Evolutionary conservation across 805 yeast species (phyloP).

Genomic region (Saccharomycopsis olivae): DNA sequence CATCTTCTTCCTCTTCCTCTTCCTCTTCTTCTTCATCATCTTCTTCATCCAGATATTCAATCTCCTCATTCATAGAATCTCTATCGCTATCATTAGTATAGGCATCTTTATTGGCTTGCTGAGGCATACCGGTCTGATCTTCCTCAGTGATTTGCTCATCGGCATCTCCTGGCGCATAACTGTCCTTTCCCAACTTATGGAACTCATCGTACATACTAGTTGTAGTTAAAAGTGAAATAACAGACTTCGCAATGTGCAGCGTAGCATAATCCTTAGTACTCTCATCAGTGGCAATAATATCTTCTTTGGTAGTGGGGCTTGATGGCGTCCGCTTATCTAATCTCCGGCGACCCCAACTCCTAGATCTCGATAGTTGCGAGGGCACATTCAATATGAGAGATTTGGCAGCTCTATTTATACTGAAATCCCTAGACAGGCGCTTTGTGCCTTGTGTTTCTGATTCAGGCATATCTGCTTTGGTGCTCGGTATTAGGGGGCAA

Average conservation of each 20-base stretch:
- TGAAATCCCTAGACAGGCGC: too few relatives aligned
- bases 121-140: too few relatives aligned
- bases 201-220: conserved; percentile 41
- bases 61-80: neutral
- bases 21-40: conserved; percentile 14
- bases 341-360: too few relatives aligned
- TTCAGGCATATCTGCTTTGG: too few relatives aligned
- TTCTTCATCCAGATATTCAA: conserved; percentile 5
- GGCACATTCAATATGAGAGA: too few relatives aligned
- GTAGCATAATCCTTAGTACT: conserved; percentile 21
- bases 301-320: too few relatives aligned
- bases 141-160: conserved; percentile 16
- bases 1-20: conserved; percentile 16
- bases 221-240: conserved; percentile 45
- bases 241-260: conserved; percentile 35
- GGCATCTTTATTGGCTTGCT: conserved; percentile 14
- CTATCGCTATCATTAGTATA: neutral
- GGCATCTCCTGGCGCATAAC: neutral
- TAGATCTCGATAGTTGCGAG: too few relatives aligned
- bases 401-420: too few relatives aligned
- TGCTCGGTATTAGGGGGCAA: too few relatives aligned
- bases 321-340: too few relatives aligned
- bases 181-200: conserved; percentile 19
- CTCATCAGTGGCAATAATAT: too few relatives aligned
- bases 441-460: too few relatives aligned